Base-by-base conservation (phyloP, 164 flowering plant genomes). In the Protea cynaroides region DNA sequence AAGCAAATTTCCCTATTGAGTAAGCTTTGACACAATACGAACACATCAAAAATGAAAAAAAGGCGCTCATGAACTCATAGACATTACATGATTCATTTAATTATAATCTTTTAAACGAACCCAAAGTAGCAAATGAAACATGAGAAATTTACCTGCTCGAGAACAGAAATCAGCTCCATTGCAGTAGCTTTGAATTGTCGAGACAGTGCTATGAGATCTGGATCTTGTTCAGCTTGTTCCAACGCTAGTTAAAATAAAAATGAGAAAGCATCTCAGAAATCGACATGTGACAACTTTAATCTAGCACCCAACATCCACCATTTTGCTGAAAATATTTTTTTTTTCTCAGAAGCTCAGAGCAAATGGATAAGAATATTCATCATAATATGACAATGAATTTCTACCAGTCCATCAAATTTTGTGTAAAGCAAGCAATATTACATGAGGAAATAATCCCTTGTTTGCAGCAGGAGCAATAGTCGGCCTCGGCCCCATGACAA, bases 111-210 rank as follows among this genome's bases (percentile, higher is more conserved):
- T 24, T 13, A 25, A 64, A 55, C 18, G 24, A 25, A 15, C 17
- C 13, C 10, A 40, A 40, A 62, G 68, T 18, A 56, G 43, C 53
- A 0, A 18, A 40, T 6, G 34, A 23, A 12, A 15, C 57, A 47
- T 25, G 43, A 7, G 14, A 66, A 66, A 52, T 21, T 66, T 77
- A 95, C 99, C 96, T 95, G 97, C 85, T 95, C 99, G 71, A 95
- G 96, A 65, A 88, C 85, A 76, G 99, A 85, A 53, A 95, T 84
- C 56, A 95, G 96, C 81, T 95, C 99, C 88, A 79, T 86, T 15
- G 99, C 96, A 77, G 96, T 84, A 43, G 91, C 87, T 76, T 92
- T 95, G 74, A 92, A 95, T 74, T 84, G 97, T 64, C 89, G 92
- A 71, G 97, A 87, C 67, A 89, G 71, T 56, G 89, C 68, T 58